Evolutionary conservation across 1,139 yeast species (phyloP).

Genomic region (Pichia sp.): DNA sequence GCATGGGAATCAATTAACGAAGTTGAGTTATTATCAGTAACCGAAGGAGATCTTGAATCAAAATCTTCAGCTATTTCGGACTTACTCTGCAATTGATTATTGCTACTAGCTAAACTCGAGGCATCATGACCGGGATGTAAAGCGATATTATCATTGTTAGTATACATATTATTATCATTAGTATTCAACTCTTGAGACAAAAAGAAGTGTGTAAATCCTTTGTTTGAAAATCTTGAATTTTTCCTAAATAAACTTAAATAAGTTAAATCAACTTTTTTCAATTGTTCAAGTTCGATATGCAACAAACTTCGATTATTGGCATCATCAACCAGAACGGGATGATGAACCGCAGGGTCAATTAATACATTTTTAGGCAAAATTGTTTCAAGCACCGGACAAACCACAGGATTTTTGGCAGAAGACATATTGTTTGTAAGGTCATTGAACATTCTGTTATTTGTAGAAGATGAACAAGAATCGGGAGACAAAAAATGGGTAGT

Average conservation of each 20-base stretch:
- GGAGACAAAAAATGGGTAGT: not conserved
- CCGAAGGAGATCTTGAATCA: not conserved
- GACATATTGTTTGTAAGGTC: not conserved
- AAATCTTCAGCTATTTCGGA: not conserved
- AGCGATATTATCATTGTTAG: not conserved
- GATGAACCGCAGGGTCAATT: not conserved
- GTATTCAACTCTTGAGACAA: slow-evolving; percentile 67
- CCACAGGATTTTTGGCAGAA: not conserved
- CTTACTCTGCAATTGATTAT: not conserved
- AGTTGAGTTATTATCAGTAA: not conserved
- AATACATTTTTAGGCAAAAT: not conserved
- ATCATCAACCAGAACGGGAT: not conserved
- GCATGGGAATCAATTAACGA: slow-evolving; percentile 5
- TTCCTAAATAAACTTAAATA: slow-evolving; percentile 45
- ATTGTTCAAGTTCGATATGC: slow-evolving; percentile 10
- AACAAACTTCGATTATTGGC: not conserved
- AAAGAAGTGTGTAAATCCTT: slow-evolving; percentile 41
- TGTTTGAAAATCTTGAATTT: slow-evolving; percentile 26
- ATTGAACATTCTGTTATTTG: not conserved
- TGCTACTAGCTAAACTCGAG: not conserved
- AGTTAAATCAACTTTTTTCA: slow-evolving; percentile 38
- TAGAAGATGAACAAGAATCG: not conserved
- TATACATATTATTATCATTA: not conserved
- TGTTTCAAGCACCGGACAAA: not conserved
- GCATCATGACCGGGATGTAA: not conserved